These are phyloP conservation scores for Phoma herbarum DNA, from an alignment of 2,329 filamentous ascomycete genomes.

Conservation along the genomic window DNA sequence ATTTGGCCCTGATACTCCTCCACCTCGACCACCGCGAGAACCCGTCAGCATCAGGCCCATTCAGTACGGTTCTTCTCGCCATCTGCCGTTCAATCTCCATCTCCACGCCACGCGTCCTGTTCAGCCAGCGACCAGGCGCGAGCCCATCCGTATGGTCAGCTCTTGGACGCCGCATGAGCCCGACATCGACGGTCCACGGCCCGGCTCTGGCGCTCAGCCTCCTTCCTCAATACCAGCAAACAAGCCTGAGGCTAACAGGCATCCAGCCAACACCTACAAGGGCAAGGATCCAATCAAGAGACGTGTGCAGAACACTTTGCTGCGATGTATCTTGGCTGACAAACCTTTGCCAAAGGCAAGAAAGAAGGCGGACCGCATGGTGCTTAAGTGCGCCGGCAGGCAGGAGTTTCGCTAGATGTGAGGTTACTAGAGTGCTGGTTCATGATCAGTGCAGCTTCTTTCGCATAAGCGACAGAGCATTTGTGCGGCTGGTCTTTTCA, in stretches of 20 bases:
- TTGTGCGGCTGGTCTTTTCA: not conserved
- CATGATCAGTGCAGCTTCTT: not conserved
- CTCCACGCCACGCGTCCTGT: constrained; percentile 5
- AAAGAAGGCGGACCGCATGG: constrained; percentile 23
- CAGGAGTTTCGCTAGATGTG: constrained; percentile 2
- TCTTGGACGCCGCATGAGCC: not conserved
- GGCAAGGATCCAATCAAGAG: constrained; percentile 29
- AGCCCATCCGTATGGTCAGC: constrained; percentile 12
- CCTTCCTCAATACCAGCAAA: not conserved
- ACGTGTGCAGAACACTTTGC: constrained; percentile 28
- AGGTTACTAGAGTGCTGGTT: not conserved
- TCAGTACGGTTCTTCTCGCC: not conserved
- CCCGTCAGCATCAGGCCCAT: not conserved
- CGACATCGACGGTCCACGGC: not conserved
- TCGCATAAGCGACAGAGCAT: too few species aligned
- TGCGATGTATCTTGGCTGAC: constrained; percentile 28
- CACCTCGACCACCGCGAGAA: not conserved
- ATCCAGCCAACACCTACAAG: constrained; percentile 24
- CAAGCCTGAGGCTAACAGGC: not conserved
- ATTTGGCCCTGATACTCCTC: not conserved
- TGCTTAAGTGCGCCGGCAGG: constrained; percentile 9
- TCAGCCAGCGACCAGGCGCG: constrained; percentile 4
- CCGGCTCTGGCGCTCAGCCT: not conserved
- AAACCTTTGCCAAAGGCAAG: constrained; percentile 21
- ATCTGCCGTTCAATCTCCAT: constrained; percentile 1